A percentile compares a stretch with the other conserved stretches of the same genome.
phyloP scores from a whole-genome alignment of 768 basidiomycete species.

The Gloeopeniophorella convolvens region DNA sequence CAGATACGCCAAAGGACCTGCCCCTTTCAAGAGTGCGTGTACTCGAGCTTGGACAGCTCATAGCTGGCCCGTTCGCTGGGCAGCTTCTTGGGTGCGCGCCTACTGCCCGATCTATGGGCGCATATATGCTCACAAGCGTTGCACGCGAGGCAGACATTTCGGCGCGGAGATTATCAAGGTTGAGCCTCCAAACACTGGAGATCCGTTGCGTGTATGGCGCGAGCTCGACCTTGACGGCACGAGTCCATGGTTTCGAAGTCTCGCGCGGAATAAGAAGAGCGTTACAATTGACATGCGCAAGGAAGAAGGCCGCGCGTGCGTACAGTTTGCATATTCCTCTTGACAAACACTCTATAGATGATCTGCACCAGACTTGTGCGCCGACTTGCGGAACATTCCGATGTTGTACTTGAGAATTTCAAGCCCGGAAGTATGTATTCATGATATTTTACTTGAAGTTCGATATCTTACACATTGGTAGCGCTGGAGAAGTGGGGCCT shows the following conservation, averaged over 20 bases:
- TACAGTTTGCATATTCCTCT: not conserved
- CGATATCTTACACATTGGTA: conserved; percentile 23
- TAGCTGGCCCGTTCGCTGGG: conserved; percentile 68
- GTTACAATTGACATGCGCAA: conserved; percentile 59
- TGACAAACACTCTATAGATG: not conserved
- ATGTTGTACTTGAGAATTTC: conserved; percentile 67
- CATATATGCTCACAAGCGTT: not conserved
- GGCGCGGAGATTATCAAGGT: conserved; percentile 71
- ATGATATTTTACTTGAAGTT: not conserved
- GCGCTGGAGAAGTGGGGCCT: conserved; percentile 67
- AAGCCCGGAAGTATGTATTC: conserved; percentile 59
- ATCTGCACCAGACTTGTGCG: conserved; percentile 45
- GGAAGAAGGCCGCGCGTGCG: conserved; percentile 46
- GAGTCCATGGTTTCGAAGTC: conserved; percentile 69
- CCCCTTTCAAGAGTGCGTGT: conserved; percentile 60
- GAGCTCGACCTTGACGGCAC: conserved; percentile 65
- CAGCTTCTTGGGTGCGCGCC: conserved; percentile 56
- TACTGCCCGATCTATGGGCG: not conserved
- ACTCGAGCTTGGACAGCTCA: conserved; percentile 62
- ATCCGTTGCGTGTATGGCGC: conserved; percentile 64
- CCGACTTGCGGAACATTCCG: conserved; percentile 52
- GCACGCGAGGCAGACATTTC: conserved; percentile 42
- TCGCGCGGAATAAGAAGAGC: conserved; percentile 69
- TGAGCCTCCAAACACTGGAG: conserved; percentile 56
- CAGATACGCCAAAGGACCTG: conserved; percentile 22